Conservation (phyloP, 2,329 filamentous ascomycete species). For the Arthrobotrys pseudoclavata region DNA sequence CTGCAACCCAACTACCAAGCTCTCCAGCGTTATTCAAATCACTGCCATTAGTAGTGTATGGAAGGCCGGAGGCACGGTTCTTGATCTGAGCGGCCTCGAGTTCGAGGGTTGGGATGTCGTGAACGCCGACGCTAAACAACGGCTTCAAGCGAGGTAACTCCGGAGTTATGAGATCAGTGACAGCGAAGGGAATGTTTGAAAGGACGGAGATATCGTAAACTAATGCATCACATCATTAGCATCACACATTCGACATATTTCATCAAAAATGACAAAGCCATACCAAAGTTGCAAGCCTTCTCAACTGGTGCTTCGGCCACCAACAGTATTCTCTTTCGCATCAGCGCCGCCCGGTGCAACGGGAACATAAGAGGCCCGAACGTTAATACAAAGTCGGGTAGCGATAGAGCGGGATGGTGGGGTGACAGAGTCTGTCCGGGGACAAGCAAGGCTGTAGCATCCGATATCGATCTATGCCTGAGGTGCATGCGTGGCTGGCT, state of each 20-base stretch:
- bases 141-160: conserved; percentile 74
- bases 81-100: conserved; percentile 70
- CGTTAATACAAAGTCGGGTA: conserved; percentile 80
- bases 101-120: conserved; percentile 86
- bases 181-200: conserved; percentile 84
- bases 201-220: conserved; percentile 96
- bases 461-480: conserved; percentile 74
- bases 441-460: conserved; percentile 73
- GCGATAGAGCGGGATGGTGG: conserved; percentile 87
- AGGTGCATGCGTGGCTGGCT: conserved; percentile 67
- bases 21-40: conserved; percentile 65
- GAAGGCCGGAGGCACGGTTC: conserved; percentile 60
- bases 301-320: conserved; percentile 88
- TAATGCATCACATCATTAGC: conserved; percentile 66
- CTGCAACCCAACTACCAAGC: conserved; percentile 82
- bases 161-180: conserved; percentile 67
- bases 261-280: conserved; percentile 62
- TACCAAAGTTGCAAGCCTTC: conserved; percentile 89
- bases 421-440: conserved; percentile 77
- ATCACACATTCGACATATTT: background rate
- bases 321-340: conserved; percentile 89
- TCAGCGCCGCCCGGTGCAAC: conserved; percentile 85
- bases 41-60: conserved; percentile 65
- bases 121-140: conserved; percentile 92
- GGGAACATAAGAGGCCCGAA: conserved; percentile 95